Evolutionary conservation across 1,139 yeast species (phyloP).

Genomic region (Saccharomyces pastorianus): DNA sequence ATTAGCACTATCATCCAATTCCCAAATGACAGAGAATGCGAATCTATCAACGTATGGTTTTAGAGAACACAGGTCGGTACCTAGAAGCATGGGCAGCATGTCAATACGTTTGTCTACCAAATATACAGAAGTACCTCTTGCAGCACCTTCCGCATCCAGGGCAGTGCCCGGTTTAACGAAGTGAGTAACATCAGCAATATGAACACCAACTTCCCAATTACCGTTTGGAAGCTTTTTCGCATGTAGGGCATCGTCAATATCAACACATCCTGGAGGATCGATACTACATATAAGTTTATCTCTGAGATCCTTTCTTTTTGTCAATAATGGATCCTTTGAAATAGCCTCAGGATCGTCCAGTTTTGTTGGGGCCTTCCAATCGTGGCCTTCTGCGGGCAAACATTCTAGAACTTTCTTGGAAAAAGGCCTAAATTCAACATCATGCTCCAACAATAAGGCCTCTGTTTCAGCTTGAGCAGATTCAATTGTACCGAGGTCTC

Average conservation of each 20-base stretch:
- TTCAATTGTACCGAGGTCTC: constrained; percentile 83
- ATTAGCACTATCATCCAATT: constrained; percentile 76
- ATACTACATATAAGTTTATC: constrained; percentile 88
- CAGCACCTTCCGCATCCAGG: constrained; percentile 90
- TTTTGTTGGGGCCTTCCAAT: constrained; percentile 79
- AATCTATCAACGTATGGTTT: constrained; percentile 93
- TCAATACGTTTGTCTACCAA: constrained; percentile 98
- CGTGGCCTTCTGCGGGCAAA: constrained; percentile 84
- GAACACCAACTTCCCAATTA: constrained; percentile 94
- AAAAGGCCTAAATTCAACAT: constrained; percentile 93
- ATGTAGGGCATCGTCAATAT: constrained; percentile 96
- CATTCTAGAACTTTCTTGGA: constrained; percentile 88
- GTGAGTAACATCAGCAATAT: constrained; percentile 97
- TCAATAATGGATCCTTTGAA: constrained; percentile 46
- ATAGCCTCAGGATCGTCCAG: constrained; percentile 43
- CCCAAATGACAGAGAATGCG: constrained; percentile 96
- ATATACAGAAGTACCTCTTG: constrained; percentile 95
- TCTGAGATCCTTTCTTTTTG: constrained; percentile 73
- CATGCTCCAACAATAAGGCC: constrained; percentile 86
- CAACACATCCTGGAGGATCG: constrained; percentile 98
- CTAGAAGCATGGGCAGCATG: constrained; percentile 92
- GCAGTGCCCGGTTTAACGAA: constrained; percentile 92
- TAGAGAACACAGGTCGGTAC: constrained; percentile 92
- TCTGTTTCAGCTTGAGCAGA: constrained; percentile 94
- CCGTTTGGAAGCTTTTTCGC: constrained; percentile 83